Conservation (phyloP, 2,329 filamentous ascomycete species). For the Aurifilum marmelostoma region DNA sequence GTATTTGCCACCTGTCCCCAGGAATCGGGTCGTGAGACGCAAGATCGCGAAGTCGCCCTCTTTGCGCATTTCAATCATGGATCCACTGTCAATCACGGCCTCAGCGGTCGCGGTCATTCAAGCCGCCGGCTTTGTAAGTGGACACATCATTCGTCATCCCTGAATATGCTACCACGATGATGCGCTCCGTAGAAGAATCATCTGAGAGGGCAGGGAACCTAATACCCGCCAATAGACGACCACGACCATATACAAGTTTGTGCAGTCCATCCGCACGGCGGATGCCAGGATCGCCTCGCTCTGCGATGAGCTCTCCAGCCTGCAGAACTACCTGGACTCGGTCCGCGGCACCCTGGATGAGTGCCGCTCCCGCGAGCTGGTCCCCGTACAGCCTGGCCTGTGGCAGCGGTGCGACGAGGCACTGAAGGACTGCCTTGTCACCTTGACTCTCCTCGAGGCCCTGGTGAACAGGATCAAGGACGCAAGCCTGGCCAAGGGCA, state of each 20-base stretch:
- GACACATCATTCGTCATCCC: not conserved
- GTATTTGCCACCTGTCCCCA: not conserved
- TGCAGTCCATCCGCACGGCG: slow-evolving; percentile 29
- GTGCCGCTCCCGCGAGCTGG: slow-evolving; percentile 32
- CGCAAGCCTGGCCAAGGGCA: not conserved
- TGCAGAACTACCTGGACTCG: slow-evolving; percentile 32
- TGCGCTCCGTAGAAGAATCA: not conserved
- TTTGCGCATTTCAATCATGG: slow-evolving; percentile 14
- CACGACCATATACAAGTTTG: slow-evolving; percentile 25
- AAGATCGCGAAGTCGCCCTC: not conserved
- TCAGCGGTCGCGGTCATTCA: slow-evolving; percentile 26
- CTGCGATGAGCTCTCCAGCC: slow-evolving; percentile 31
- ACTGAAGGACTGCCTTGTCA: slow-evolving; percentile 32
- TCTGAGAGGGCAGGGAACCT: not conserved
- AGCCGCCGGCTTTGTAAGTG: slow-evolving; percentile 29
- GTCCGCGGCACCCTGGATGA: slow-evolving; percentile 32
- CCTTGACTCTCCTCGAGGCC: slow-evolving; percentile 29
- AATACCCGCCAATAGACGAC: slow-evolving; percentile 16
- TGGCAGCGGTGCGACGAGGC: slow-evolving; percentile 34
- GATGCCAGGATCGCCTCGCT: slow-evolving; percentile 31
- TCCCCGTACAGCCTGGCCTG: slow-evolving; percentile 31
- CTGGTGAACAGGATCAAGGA: slow-evolving; percentile 32
- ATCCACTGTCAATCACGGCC: slow-evolving; percentile 25
- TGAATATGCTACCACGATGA: not conserved
- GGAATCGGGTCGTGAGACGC: not conserved